phyloP scores from a whole-genome alignment of 805 yeast genomes.

The Priceomyces castillae region DNA sequence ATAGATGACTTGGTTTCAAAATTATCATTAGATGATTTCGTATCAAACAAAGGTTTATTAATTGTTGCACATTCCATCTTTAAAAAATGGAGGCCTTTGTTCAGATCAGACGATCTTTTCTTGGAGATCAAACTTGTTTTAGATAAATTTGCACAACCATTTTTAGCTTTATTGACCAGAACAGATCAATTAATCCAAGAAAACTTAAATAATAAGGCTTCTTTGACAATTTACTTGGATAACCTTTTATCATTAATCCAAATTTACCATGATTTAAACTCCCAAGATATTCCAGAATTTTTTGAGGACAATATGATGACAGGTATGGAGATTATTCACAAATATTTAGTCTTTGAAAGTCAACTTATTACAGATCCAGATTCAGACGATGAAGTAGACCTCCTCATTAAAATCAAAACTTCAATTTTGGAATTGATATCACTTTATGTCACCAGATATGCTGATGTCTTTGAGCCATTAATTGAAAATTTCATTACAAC shows the following conservation, averaged over 20 bases:
- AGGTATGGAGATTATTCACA: conserved; percentile 80
- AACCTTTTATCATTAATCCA: conserved; percentile 70
- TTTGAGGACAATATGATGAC: conserved; percentile 83
- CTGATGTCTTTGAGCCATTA: conserved; percentile 82
- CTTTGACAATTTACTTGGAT: conserved; percentile 59
- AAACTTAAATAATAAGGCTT: conserved; percentile 46
- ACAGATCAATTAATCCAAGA: conserved; percentile 64
- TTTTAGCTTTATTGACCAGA: conserved; percentile 60
- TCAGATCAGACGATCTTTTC: conserved; percentile 86
- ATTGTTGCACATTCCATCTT: conserved; percentile 94
- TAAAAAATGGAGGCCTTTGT: conserved; percentile 94
- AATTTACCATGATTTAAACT: conserved; percentile 88
- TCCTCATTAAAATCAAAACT: conserved; percentile 70
- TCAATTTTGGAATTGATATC: conserved; percentile 82
- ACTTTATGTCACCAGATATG: conserved; percentile 85
- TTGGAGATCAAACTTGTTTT: conserved; percentile 84
- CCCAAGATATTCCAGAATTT: conserved; percentile 97
- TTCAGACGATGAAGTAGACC: conserved; percentile 68
- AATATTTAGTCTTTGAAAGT: conserved; percentile 65
- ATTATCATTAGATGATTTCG: conserved; percentile 63
- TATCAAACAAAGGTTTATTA: conserved; percentile 78
- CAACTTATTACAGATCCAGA: conserved; percentile 51
- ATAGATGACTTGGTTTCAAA: conserved; percentile 70
- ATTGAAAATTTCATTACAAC: conserved; percentile 76
- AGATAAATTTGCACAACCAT: conserved; percentile 79